Evolutionary conservation across 345 rosid species (phyloP).

Genomic region (Ceriops decandra): DNA sequence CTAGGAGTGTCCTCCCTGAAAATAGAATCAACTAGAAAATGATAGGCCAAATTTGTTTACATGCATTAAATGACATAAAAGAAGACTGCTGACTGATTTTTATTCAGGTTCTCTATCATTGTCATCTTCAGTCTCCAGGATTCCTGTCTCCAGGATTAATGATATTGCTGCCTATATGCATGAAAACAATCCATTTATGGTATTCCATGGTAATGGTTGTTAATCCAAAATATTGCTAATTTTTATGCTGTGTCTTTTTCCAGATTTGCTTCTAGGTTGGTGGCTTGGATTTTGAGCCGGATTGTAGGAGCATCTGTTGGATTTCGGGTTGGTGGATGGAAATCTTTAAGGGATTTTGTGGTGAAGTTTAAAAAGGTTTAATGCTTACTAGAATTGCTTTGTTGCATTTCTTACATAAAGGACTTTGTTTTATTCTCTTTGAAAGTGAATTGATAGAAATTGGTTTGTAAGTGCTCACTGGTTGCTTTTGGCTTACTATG

Average conservation of each 20-base stretch:
- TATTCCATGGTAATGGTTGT: constrained; percentile 3
- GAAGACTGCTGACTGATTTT: too few relatives aligned
- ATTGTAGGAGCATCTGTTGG: constrained; percentile 68
- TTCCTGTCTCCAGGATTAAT: too few relatives aligned
- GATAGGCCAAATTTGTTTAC: too few relatives aligned
- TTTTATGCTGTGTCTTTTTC: constrained; percentile 8
- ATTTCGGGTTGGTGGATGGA: constrained; percentile 92
- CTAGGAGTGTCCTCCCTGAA: too few relatives aligned
- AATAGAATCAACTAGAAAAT: too few relatives aligned
- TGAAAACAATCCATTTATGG: neutral
- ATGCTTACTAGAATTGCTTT: neutral
- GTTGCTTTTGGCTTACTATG: neutral
- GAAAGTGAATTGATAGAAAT: neutral
- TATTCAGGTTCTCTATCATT: too few relatives aligned
- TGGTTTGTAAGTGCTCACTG: neutral
- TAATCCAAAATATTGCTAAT: neutral
- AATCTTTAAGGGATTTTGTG: constrained; percentile 72
- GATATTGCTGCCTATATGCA: neutral
- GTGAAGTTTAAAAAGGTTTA: constrained; percentile 86
- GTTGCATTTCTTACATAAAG: neutral
- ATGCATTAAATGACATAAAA: too few relatives aligned
- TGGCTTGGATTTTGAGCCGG: constrained; percentile 80
- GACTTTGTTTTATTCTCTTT: neutral
- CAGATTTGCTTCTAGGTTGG: constrained; percentile 71
- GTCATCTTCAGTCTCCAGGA: too few relatives aligned